Evolutionary conservation across 1,284 basidiomycete species (phyloP).

Genomic region (Irpex rosettiformis): DNA sequence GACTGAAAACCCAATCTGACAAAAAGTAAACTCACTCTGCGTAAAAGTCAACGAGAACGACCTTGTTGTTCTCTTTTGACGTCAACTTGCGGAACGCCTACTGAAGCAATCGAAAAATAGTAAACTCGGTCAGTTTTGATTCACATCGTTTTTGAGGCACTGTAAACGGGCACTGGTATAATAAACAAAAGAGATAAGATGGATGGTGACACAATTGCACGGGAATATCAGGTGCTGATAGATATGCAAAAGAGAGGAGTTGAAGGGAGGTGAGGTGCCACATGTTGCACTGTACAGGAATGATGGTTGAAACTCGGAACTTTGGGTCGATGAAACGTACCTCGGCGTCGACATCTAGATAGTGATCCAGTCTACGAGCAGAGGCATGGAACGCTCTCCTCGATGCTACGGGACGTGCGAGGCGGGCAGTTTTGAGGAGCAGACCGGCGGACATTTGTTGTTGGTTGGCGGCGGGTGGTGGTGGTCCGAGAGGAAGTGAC

Average conservation of each 20-base stretch:
- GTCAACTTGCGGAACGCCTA: slow-evolving; percentile 49
- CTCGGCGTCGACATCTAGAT: slow-evolving; percentile 30
- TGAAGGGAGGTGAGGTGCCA: not conserved
- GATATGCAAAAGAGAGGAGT: not conserved
- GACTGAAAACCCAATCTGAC: not conserved
- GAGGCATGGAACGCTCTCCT: slow-evolving; percentile 25
- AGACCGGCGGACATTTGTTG: not conserved
- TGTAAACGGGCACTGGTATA: not conserved
- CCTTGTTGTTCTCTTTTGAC: slow-evolving; percentile 37
- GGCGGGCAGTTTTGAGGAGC: not conserved
- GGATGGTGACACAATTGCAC: not conserved
- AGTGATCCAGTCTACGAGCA: slow-evolving; percentile 27
- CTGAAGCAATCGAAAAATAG: too few relatives aligned
- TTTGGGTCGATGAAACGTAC: slow-evolving; percentile 21
- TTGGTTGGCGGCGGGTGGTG: not conserved
- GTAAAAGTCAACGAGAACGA: slow-evolving; percentile 74
- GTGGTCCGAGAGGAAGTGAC: not conserved
- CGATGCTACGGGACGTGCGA: not conserved
- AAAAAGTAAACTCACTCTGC: slow-evolving; percentile 52
- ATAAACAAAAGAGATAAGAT: not conserved
- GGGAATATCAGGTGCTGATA: not conserved
- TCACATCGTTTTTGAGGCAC: too few relatives aligned
- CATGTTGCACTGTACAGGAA: not conserved
- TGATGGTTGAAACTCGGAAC: not conserved
- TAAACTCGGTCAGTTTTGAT: too few relatives aligned